These are phyloP conservation scores for Venturia effusa DNA, from an alignment of 2,329 filamentous ascomycete species.

Conservation along the genomic window DNA sequence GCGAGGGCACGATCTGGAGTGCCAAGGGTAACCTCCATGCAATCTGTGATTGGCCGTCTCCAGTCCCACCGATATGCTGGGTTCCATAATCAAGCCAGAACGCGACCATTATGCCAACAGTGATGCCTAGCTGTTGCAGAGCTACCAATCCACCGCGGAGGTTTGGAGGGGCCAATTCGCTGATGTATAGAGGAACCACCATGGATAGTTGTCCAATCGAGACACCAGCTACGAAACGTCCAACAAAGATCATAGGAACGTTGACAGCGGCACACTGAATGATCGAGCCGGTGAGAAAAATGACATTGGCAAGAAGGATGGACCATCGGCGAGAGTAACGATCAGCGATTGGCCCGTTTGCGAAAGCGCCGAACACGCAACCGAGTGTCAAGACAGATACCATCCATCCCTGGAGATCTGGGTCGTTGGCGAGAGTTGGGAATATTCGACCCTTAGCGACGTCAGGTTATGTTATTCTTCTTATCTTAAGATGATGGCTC, in stretches of 20 bases:
- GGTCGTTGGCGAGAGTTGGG: constrained; percentile 36
- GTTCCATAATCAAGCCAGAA: constrained; percentile 13
- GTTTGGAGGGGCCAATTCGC: constrained; percentile 48
- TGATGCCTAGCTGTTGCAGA: constrained; percentile 24
- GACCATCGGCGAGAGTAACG: constrained; percentile 48
- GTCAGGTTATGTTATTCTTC: neutral
- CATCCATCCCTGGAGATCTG: constrained; percentile 47
- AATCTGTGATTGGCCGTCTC: constrained; percentile 2
- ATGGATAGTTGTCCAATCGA: constrained; percentile 49
- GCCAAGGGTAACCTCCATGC: constrained; percentile 30
- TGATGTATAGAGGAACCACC: constrained; percentile 52
- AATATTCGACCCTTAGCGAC: constrained; percentile 26
- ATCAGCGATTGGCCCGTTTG: constrained; percentile 49
- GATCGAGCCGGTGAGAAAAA: constrained; percentile 47
- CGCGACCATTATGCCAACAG: constrained; percentile 37
- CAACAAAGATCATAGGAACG: constrained; percentile 45
- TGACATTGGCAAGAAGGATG: constrained; percentile 47
- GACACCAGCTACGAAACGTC: constrained; percentile 49
- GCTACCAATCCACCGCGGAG: constrained; percentile 35
- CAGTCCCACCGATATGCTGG: constrained; percentile 11
- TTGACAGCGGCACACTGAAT: constrained; percentile 48
- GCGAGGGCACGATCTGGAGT: constrained; percentile 35
- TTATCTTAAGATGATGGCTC: neutral
- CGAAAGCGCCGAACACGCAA: constrained; percentile 44
- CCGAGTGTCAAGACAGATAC: constrained; percentile 52